Conservation (phyloP, 75 land plant species). For the Pinus tabuliformis region DNA sequence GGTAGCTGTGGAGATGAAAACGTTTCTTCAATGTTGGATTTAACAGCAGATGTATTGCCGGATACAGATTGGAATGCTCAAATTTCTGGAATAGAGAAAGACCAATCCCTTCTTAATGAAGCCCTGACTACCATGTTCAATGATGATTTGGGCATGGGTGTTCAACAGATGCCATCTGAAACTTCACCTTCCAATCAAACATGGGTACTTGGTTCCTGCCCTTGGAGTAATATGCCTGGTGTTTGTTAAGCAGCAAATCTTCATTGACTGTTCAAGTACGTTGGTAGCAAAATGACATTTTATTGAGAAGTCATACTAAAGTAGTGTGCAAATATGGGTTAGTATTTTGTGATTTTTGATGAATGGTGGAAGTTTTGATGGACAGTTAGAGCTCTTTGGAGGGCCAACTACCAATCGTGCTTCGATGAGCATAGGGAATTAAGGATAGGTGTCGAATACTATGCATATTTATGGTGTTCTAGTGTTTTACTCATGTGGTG, state of each 20-base stretch:
- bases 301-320: not conserved
- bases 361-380: not conserved
- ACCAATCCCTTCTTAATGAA: conserved; percentile 1
- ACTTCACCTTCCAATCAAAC: conserved; percentile 12
- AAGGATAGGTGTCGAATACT: not conserved
- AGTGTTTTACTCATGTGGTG: not conserved
- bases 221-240: conserved; percentile 56
- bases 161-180: conserved; percentile 9
- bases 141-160: conserved; percentile 22
- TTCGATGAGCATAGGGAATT: not conserved
- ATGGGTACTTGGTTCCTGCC: conserved; percentile 44
- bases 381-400: not conserved
- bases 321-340: not conserved
- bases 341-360: not conserved
- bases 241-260: conserved; percentile 24
- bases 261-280: not conserved
- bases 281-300: not conserved
- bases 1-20: conserved; percentile 12
- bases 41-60: conserved; percentile 19
- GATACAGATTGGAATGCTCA: conserved; percentile 22
- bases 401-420: not conserved
- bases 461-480: conserved; percentile 5
- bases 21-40: not conserved
- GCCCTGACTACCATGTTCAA: conserved; percentile 13
- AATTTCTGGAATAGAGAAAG: conserved; percentile 13